Conservation (phyloP, 768 basidiomycete species). For the Baorangia bicolor region DNA sequence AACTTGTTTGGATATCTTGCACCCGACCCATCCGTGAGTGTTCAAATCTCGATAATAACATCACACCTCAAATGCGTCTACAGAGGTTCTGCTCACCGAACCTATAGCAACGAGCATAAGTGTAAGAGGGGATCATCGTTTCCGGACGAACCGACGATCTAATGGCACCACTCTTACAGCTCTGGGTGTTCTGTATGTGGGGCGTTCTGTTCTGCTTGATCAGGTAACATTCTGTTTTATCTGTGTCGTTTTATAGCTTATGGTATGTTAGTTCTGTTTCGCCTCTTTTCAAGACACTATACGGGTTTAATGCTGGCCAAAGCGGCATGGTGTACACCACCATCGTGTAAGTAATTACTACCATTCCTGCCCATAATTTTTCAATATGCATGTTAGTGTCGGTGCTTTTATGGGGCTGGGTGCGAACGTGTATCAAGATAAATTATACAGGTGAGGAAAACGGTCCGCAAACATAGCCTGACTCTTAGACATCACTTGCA, state of each 20-base stretch:
- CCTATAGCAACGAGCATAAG: slow-evolving; percentile 72
- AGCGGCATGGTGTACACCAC: slow-evolving; percentile 59
- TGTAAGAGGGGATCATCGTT: slow-evolving; percentile 36
- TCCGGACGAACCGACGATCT: not conserved
- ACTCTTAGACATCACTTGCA: slow-evolving; percentile 27
- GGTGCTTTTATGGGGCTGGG: slow-evolving; percentile 48
- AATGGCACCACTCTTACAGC: slow-evolving; percentile 30
- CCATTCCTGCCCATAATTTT: not conserved
- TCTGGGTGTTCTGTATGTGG: slow-evolving; percentile 73
- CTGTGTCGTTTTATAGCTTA: not conserved
- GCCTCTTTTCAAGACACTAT: slow-evolving; percentile 52
- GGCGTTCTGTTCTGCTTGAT: slow-evolving; percentile 68
- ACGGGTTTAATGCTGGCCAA: slow-evolving; percentile 60
- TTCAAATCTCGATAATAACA: not conserved
- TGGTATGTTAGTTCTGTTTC: slow-evolving; percentile 46
- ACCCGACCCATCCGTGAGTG: slow-evolving; percentile 68
- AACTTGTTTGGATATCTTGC: slow-evolving; percentile 65
- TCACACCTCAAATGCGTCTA: not conserved
- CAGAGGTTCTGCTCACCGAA: slow-evolving; percentile 40
- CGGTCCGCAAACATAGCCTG: not conserved
- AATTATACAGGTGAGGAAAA: slow-evolving; percentile 41
- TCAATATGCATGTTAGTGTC: slow-evolving; percentile 37
- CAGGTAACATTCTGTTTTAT: slow-evolving; percentile 35
- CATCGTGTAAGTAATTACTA: slow-evolving; percentile 43
- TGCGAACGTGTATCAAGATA: slow-evolving; percentile 46